phyloP scores from a whole-genome alignment of 169 alveolate species.

The Cryptosporidium parvum region DNA sequence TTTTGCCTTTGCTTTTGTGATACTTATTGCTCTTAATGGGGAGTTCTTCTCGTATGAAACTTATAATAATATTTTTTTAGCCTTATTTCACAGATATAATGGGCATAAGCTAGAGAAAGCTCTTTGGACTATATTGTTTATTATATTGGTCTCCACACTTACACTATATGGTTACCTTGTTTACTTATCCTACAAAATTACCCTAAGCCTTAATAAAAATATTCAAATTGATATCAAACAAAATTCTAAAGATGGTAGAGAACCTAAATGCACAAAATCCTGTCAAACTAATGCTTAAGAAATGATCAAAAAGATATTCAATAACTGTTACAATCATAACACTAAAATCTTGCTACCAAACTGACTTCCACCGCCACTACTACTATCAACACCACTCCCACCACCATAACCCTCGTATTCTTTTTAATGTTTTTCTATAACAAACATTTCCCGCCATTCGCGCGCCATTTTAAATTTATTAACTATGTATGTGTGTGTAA shows the following conservation, averaged over 20 bases:
- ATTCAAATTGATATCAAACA: neutral
- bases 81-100: neutral
- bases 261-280: neutral
- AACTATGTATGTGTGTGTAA: too few species aligned
- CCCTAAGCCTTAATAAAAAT: neutral
- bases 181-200: conserved; percentile 15
- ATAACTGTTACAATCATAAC: neutral
- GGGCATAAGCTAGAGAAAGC: conserved; percentile 25
- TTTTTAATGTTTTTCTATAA: too few species aligned
- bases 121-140: conserved; percentile 2
- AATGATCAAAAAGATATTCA: too few species aligned
- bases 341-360: neutral
- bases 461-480: too few species aligned
- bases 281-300: neutral
- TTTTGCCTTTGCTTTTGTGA: conserved; percentile 15
- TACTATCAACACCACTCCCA: neutral
- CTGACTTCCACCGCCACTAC: neutral
- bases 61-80: conserved; percentile 1
- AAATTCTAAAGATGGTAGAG: neutral
- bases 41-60: conserved; percentile 43
- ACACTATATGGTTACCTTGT: conserved; percentile 17
- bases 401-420: neutral
- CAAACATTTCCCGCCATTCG: neutral
- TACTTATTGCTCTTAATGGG: conserved; percentile 38
- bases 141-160: conserved; percentile 10